A percentile compares a stretch with the other conserved stretches of the same genome.
Evolutionary conservation across 1,284 basidiomycete genomes (phyloP).

Genomic region (Flammula alnicola): DNA sequence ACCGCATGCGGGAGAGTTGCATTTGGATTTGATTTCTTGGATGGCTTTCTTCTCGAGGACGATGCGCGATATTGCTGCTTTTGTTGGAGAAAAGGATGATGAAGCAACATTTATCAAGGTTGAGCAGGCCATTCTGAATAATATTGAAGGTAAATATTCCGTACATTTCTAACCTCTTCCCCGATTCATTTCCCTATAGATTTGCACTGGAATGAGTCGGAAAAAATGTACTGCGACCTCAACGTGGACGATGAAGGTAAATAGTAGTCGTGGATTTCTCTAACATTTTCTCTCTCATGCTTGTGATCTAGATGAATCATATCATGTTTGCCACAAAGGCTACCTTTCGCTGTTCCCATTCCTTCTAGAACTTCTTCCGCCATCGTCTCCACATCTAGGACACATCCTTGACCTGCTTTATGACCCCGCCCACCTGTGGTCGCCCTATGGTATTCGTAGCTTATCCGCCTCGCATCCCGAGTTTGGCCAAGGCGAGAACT

Average conservation of each 20-base stretch:
- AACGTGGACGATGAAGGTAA: conserved; percentile 83
- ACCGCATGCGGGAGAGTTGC: conserved; percentile 89
- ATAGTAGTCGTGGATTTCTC: background rate
- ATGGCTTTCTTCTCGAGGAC: conserved; percentile 93
- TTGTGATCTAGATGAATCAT: conserved; percentile 75
- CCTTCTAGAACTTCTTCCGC: conserved; percentile 77
- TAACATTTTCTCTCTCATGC: conserved; percentile 1
- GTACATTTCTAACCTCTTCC: conserved; percentile 8
- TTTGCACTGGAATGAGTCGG: conserved; percentile 89
- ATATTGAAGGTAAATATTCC: conserved; percentile 74
- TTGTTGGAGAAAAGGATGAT: conserved; percentile 84
- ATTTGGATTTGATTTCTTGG: conserved; percentile 93
- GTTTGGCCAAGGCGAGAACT: conserved; percentile 92
- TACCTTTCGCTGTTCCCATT: conserved; percentile 95
- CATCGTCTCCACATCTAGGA: conserved; percentile 79
- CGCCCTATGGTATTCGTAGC: conserved; percentile 86
- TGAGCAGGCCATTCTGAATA: conserved; percentile 79
- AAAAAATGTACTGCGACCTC: conserved; percentile 93
- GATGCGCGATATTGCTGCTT: conserved; percentile 85
- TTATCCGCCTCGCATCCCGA: conserved; percentile 84
- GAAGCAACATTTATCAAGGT: conserved; percentile 75
- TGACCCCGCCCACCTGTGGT: conserved; percentile 89
- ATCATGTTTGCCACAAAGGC: conserved; percentile 88
- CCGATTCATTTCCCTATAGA: conserved; percentile 50
- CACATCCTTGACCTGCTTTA: conserved; percentile 79